A percentile compares a stretch with the other conserved stretches of the same genome.
Conservation (phyloP, 2,329 filamentous ascomycete genomes). For the Cryoendolithus antarcticus region DNA sequence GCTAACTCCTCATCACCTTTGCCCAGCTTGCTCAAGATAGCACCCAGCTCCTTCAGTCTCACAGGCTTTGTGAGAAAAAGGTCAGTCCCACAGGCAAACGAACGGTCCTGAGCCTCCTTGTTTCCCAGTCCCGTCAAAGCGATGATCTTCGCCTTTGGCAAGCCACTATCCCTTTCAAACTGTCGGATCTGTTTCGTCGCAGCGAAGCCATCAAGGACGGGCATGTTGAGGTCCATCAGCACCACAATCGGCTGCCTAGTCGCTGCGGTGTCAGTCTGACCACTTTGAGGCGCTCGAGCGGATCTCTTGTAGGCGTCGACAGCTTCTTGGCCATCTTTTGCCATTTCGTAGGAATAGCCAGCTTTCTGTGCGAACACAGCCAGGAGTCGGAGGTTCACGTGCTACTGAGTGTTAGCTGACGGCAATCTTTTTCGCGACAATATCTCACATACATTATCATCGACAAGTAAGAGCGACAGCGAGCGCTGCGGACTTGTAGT, state of each 20-base stretch:
- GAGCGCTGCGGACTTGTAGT: background rate
- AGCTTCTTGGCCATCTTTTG: conserved; percentile 37
- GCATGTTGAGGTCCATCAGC: conserved; percentile 34
- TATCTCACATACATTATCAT: conserved; percentile 25
- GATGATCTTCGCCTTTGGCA: conserved; percentile 9
- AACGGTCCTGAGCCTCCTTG: conserved; percentile 11
- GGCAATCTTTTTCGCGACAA: no score
- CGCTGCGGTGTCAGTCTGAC: background rate
- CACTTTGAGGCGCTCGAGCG: background rate
- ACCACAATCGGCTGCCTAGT: conserved; percentile 25
- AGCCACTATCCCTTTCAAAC: conserved; percentile 16
- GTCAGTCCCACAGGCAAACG: conserved; percentile 19
- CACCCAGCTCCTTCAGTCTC: conserved; percentile 26
- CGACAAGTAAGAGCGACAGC: conserved; percentile 20
- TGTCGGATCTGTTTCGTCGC: conserved; percentile 20
- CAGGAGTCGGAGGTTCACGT: conserved; percentile 19
- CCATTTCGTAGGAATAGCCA: conserved; percentile 30
- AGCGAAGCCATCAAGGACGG: conserved; percentile 23
- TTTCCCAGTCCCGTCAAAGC: conserved; percentile 14
- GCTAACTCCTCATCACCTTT: background rate
- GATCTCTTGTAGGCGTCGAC: conserved; percentile 29
- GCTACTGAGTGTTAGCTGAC: no score
- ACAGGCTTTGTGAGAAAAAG: conserved; percentile 22
- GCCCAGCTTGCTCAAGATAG: background rate
- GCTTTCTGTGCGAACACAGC: conserved; percentile 21